Evolutionary conservation across 306 rosid species (phyloP), one percentile per base, ranked within the genome.

Genomic region (Corylus americana): DNA sequence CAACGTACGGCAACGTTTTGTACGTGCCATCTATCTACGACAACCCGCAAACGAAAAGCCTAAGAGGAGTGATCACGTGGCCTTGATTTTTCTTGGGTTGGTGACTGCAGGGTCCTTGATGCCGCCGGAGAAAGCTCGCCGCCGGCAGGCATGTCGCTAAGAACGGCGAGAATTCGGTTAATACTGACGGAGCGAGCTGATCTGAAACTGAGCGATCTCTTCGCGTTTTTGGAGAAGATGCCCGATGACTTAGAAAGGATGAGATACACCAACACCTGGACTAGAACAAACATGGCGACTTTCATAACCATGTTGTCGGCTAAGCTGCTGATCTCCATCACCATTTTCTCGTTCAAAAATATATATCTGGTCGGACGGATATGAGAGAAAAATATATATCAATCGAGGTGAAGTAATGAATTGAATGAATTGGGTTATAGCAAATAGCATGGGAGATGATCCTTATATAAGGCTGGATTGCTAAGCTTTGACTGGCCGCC

Each of bases 191-290:
- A 92, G 0, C 98, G 88, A 4, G 95, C 91, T 0, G 95, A 86
- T 78, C 70, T 81, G 80, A 94, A 94, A 85, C 92, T 94, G 44
- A 80, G 74, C 0, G 97, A 76, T 77, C 88, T 87, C 85, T 80
- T 74, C 1, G 16, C 75, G 18, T 76, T 73, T 61, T 82, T 86
- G 85, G 94, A 90, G 91, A 94, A 92, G 72, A 90, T 64, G 83
- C 85, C 86, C 39, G 98, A 94, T 48, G 98, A 94, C 17, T 88
- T 90, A 3, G 91, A 87, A 53, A 94, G 97, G 59, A 94, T 94
- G 14, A 94, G 84, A 81, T 92, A 94, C 12, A 94, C 97, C 83
- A 94, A 78, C 77, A 75, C 87, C 73, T 92, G 98, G 39, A 94
- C 88, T 0, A 91, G 17, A 55, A 90, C 5, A 77, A 94, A 94